A percentile compares a stretch with the other conserved stretches of the same genome.
These are phyloP conservation scores for Aspergillus heteromorphus DNA, from an alignment of 495 filamentous ascomycete species.

Conservation along the genomic window DNA sequence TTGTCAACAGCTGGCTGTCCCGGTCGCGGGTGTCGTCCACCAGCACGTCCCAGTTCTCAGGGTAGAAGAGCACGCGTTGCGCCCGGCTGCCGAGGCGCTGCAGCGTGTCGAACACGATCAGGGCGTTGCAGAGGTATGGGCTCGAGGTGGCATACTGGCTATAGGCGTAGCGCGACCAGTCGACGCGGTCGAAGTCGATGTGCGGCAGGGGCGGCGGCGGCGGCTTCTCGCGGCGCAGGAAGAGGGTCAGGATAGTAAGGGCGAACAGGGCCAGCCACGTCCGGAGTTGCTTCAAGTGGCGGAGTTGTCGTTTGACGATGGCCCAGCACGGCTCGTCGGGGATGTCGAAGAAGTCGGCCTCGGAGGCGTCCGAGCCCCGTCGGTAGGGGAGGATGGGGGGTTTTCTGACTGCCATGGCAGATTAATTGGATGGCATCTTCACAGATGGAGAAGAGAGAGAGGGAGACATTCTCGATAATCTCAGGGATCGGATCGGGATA, in stretches of 20 bases:
- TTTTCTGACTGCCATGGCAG: conserved; percentile 16
- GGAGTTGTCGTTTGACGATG: conserved; percentile 33
- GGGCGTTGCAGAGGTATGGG: conserved; percentile 66
- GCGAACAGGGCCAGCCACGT: conserved; percentile 32
- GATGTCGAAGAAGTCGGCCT: conserved; percentile 43
- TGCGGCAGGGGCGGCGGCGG: conserved; percentile 24
- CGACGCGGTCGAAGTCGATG: conserved; percentile 37
- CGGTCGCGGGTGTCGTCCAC: conserved; percentile 33
- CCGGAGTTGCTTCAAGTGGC: conserved; percentile 21
- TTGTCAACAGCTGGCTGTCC: conserved; percentile 51
- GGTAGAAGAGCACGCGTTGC: conserved; percentile 64
- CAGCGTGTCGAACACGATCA: conserved; percentile 69
- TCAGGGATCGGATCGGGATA: no score
- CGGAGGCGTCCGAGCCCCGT: conserved; percentile 30
- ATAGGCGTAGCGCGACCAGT: conserved; percentile 65
- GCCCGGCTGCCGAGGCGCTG: conserved; percentile 56
- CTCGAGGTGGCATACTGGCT: conserved; percentile 65
- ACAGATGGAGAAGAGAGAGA: no score
- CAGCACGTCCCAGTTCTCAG: conserved; percentile 47
- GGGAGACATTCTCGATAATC: no score
- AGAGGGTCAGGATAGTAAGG: conserved; percentile 28
- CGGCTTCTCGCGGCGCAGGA: conserved; percentile 21
- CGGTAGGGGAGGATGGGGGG: conserved; percentile 25
- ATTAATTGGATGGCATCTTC: no score
- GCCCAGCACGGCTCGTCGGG: conserved; percentile 31